Conservation (phyloP, 495 filamentous ascomycete species). For the Talaromyces trachyspermus region DNA sequence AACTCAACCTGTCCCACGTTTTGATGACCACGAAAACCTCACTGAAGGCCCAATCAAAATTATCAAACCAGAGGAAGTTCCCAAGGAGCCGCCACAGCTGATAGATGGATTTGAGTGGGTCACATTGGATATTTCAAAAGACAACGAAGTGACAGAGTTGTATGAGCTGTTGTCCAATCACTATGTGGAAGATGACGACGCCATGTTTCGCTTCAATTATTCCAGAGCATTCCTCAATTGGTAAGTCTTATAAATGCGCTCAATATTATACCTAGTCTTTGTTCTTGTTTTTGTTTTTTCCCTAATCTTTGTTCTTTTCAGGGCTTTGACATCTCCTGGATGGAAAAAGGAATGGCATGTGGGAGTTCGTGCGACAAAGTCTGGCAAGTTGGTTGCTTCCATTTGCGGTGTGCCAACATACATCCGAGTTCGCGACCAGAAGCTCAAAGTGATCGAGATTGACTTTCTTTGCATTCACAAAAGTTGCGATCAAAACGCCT, state of each 20-base stretch:
- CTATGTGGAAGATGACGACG: slow-evolving; percentile 93
- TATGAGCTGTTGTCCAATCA: slow-evolving; percentile 84
- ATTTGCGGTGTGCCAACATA: slow-evolving; percentile 85
- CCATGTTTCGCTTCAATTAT: slow-evolving; percentile 96
- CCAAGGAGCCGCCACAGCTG: slow-evolving; percentile 57
- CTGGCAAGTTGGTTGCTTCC: slow-evolving; percentile 81
- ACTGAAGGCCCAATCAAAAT: slow-evolving; percentile 57
- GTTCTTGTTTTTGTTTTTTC: not conserved
- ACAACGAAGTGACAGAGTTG: slow-evolving; percentile 66
- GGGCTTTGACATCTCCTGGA: slow-evolving; percentile 90
- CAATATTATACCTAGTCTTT: not conserved
- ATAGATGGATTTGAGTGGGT: slow-evolving; percentile 87
- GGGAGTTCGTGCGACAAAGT: slow-evolving; percentile 72
- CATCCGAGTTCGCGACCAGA: slow-evolving; percentile 69
- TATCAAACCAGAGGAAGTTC: slow-evolving; percentile 67
- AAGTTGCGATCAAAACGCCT: slow-evolving; percentile 90
- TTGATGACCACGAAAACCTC: slow-evolving; percentile 46
- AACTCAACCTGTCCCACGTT: slow-evolving; percentile 88
- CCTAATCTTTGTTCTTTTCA: slow-evolving; percentile 19
- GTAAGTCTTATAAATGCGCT: slow-evolving; percentile 40
- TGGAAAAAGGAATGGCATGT: slow-evolving; percentile 96
- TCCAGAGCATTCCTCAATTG: slow-evolving; percentile 82
- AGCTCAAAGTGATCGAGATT: slow-evolving; percentile 76
- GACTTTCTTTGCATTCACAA: slow-evolving; percentile 98
- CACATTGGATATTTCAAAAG: slow-evolving; percentile 73